Base-by-base conservation (phyloP, 2,329 filamentous ascomycete species). In the Aspergillus persii region DNA sequence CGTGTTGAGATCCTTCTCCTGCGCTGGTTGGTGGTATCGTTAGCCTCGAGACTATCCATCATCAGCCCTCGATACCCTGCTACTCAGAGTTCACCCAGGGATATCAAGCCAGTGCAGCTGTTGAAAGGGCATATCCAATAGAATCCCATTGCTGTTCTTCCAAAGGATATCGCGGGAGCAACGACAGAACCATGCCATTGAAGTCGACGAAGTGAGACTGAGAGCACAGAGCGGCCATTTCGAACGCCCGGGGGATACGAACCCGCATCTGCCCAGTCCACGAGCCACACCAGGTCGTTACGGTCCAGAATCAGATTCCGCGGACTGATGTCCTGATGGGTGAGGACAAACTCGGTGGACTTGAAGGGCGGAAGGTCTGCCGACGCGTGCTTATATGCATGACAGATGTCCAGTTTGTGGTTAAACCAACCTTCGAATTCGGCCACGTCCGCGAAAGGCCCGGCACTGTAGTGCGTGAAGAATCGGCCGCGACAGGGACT, bases 341-440 rank as follows among this genome's bases (percentile, higher is more conserved):
- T 63, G 15, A 66, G 56, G 27, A 66, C 62, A 61, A 66, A 65
- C 8, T 55, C 57, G 15, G 41, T 60, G 18, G 66, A 63, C 18
- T 51, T 44, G 18, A 68, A 68, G 7, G 56, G 47, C 1, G 61
- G 57, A 30, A 60, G 51, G 41, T 66, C 62, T 53, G 61, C 15
- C 15, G 63, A 57, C 2, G 62, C 66, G 31, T 62, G 36, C 3
- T 57, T 33, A 26, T 39, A 51, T 4, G 29, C 53, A 33, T 65
- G 64, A 41, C 60, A 63, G 55, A 71, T 66, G 9, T 63, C 59
- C 23, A 71, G 61, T 52, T 69, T 71, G 57, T 69, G 68, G 44
- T 71, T 69, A 48, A 70, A 70, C 67, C 62, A 68, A 27, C 12
- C 61, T 50, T 69, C 62, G 18, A 68, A 36, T 58, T 68, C 60